Evolutionary conservation across 2,329 filamentous ascomycete species (phyloP).

Genomic region (Exophiala xenobiotica): DNA sequence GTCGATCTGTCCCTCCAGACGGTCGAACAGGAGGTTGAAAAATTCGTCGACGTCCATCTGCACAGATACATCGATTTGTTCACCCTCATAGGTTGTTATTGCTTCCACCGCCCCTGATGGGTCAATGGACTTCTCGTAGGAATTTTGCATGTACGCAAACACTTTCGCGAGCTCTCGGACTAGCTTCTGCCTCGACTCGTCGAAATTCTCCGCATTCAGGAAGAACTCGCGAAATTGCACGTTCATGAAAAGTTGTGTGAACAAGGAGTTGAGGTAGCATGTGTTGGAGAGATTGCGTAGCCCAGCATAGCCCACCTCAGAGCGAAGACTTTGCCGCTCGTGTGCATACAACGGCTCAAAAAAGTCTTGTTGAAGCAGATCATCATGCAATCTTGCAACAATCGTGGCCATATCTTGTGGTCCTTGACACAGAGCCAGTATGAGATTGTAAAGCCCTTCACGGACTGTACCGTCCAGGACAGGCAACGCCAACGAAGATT

Average conservation of each 20-base stretch:
- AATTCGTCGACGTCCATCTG: slow-evolving; percentile 99
- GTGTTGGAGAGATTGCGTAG: slow-evolving; percentile 92
- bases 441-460: slow-evolving; percentile 59
- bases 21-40: slow-evolving; percentile 88
- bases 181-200: slow-evolving; percentile 62
- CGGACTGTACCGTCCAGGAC: slow-evolving; percentile 58
- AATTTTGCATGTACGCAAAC: slow-evolving; percentile 84
- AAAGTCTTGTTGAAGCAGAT: slow-evolving; percentile 24
- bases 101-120: slow-evolving; percentile 69
- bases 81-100: slow-evolving; percentile 80
- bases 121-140: slow-evolving; percentile 70
- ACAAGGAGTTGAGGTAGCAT: slow-evolving; percentile 92
- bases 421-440: slow-evolving; percentile 58
- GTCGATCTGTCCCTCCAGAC: slow-evolving; percentile 80
- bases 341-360: slow-evolving; percentile 20
- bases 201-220: slow-evolving; percentile 56
- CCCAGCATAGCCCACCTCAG: slow-evolving; percentile 79
- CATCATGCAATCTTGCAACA: slow-evolving; percentile 23
- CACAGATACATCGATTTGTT: slow-evolving; percentile 76
- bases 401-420: slow-evolving; percentile 45
- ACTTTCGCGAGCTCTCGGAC: slow-evolving; percentile 75
- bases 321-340: slow-evolving; percentile 53
- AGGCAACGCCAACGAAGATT: slow-evolving; percentile 41
- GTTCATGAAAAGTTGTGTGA: slow-evolving; percentile 97
- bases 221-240: slow-evolving; percentile 82